Evolutionary conservation across 768 basidiomycete species (phyloP).

Genomic region (Imleria badia): DNA sequence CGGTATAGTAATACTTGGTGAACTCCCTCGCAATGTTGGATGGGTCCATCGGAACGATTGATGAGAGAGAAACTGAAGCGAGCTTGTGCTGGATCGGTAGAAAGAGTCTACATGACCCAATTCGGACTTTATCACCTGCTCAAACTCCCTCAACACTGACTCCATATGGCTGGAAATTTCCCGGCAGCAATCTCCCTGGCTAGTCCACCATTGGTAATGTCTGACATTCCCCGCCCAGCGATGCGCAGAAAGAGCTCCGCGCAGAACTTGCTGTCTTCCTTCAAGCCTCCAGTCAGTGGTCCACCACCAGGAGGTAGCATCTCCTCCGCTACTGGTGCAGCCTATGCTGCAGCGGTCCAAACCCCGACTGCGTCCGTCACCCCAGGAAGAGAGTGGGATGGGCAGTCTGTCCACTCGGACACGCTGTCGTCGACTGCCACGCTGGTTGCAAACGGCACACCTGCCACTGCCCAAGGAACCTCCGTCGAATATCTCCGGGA

Average conservation of each 20-base stretch:
- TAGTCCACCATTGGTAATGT: conserved; percentile 26
- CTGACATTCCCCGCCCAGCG: conserved; percentile 44
- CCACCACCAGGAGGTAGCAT: conserved; percentile 33
- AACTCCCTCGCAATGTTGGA: conserved; percentile 76
- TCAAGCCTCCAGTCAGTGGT: conserved; percentile 43
- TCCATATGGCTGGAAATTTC: conserved; percentile 18
- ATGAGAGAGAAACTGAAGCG: conserved; percentile 13
- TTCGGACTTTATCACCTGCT: conserved; percentile 15
- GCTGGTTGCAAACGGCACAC: conserved; percentile 36
- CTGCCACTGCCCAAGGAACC: conserved; percentile 52
- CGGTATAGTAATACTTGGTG: conserved; percentile 77
- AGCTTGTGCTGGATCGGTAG: not conserved
- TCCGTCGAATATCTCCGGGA: conserved; percentile 79
- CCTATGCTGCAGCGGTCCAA: conserved; percentile 37
- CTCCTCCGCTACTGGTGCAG: conserved; percentile 36
- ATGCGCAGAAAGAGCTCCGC: conserved; percentile 87
- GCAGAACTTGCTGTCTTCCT: conserved; percentile 77
- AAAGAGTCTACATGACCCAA: conserved; percentile 12
- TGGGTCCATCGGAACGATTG: conserved; percentile 65
- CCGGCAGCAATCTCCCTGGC: conserved; percentile 16
- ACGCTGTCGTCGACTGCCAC: conserved; percentile 39
- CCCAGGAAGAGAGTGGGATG: conserved; percentile 65
- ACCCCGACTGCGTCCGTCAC: conserved; percentile 40
- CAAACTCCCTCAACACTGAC: not conserved
- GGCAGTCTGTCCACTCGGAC: conserved; percentile 62